A percentile compares a stretch with the other conserved stretches of the same genome.
Evolutionary conservation across 805 yeast species (phyloP).

Genomic region (Hemisphaericaspora nanyangensis): DNA sequence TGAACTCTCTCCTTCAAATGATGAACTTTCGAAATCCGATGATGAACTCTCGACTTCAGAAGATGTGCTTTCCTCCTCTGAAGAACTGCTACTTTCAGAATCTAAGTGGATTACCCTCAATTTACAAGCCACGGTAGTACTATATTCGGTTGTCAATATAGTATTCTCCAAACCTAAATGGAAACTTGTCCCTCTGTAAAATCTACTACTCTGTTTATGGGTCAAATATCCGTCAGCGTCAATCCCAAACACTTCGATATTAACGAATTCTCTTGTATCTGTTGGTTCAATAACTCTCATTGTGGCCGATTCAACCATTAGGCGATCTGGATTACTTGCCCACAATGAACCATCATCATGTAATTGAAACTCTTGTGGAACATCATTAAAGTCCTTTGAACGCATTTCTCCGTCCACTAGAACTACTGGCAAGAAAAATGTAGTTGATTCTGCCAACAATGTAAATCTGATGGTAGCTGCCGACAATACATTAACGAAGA

Average conservation of each 20-base stretch:
- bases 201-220: neutral
- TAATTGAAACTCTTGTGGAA: neutral
- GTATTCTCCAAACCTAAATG: neutral
- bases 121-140: neutral
- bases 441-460: neutral
- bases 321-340: neutral
- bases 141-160: neutral
- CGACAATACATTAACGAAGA: neutral
- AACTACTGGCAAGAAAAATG: neutral
- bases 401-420: neutral
- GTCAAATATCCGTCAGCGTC: neutral
- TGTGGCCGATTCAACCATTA: constrained; percentile 1
- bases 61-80: neutral
- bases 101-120: neutral
- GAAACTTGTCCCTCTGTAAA: neutral
- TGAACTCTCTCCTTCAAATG: neutral
- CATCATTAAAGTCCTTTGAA: neutral
- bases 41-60: neutral
- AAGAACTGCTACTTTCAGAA: neutral
- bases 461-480: neutral
- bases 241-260: neutral
- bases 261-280: neutral
- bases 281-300: neutral
- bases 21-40: neutral
- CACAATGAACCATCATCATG: neutral